These are phyloP conservation scores for Russula dissimulans DNA, from an alignment of 768 basidiomycete genomes.

Conservation along the genomic window DNA sequence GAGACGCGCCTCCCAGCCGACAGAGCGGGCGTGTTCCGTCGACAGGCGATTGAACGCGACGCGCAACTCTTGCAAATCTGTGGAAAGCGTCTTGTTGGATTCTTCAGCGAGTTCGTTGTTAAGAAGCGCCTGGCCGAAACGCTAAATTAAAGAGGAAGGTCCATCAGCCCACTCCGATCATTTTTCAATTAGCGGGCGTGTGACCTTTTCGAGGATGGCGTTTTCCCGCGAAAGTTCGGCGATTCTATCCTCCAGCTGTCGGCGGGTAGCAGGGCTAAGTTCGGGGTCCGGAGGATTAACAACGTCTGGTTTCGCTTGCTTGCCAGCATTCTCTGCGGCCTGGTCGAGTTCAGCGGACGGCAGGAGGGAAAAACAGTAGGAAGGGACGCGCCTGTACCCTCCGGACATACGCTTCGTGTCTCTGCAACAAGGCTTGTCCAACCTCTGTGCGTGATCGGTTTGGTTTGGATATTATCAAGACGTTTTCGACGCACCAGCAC, in stretches of 20 bases:
- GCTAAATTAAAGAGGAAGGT: slow-evolving; percentile 32
- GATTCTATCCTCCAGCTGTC: slow-evolving; percentile 29
- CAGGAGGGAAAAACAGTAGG: not conserved
- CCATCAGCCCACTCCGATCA: slow-evolving; percentile 9
- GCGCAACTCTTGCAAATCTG: slow-evolving; percentile 69
- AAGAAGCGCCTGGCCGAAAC: slow-evolving; percentile 66
- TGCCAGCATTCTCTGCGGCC: slow-evolving; percentile 19
- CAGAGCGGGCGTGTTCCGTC: slow-evolving; percentile 57
- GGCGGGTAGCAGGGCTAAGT: slow-evolving; percentile 14
- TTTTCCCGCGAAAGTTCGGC: slow-evolving; percentile 45
- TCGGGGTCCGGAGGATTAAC: slow-evolving; percentile 9
- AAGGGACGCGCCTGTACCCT: slow-evolving; percentile 49
- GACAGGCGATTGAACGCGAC: slow-evolving; percentile 56
- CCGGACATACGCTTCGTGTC: slow-evolving; percentile 80
- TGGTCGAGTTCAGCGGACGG: not conserved
- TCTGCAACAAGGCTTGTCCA: slow-evolving; percentile 77
- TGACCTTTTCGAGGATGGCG: slow-evolving; percentile 50
- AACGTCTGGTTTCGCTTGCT: not conserved
- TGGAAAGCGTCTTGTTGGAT: slow-evolving; percentile 62
- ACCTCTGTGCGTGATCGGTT: slow-evolving; percentile 48
- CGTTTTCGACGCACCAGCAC: slow-evolving; percentile 58
- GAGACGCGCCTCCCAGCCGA: slow-evolving; percentile 62
- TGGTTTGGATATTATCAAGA: not conserved
- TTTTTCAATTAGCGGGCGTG: not conserved
- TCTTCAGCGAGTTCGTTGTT: slow-evolving; percentile 77